phyloP scores from a whole-genome alignment of 2,329 filamentous ascomycete species.

The Xylaria sp. region DNA sequence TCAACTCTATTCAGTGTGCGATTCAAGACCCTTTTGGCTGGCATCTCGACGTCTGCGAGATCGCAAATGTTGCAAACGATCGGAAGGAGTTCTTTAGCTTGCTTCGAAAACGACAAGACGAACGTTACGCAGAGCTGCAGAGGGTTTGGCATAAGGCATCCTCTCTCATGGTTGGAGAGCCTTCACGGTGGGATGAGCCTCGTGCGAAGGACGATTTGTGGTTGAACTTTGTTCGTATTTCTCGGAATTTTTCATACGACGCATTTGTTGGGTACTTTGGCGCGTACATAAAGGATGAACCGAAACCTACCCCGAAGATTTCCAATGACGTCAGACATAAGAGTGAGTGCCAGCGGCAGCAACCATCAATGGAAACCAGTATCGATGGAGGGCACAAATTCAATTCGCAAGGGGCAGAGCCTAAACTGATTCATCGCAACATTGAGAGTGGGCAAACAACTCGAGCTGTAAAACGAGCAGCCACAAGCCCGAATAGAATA shows the following conservation, averaged over 20 bases:
- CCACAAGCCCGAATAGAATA: neutral
- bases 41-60: constrained; percentile 19
- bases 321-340: neutral
- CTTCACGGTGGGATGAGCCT: neutral
- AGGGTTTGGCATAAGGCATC: neutral
- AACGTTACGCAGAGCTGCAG: constrained; percentile 5
- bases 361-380: neutral
- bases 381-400: neutral
- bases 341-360: neutral
- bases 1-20: constrained; percentile 11
- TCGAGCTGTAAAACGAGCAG: too few relatives aligned
- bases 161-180: neutral
- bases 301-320: neutral
- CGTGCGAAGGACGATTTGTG: neutral
- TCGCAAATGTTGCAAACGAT: neutral
- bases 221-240: neutral
- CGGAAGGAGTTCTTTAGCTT: neutral
- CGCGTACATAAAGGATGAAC: neutral
- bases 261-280: constrained; percentile 17
- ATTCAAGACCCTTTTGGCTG: constrained; percentile 26
- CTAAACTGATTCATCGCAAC: neutral
- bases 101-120: constrained; percentile 14
- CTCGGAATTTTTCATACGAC: constrained; percentile 24
- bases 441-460: neutral
- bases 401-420: neutral